phyloP scores from a whole-genome alignment of 257 asterid genomes.

The Ilex asprella region DNA sequence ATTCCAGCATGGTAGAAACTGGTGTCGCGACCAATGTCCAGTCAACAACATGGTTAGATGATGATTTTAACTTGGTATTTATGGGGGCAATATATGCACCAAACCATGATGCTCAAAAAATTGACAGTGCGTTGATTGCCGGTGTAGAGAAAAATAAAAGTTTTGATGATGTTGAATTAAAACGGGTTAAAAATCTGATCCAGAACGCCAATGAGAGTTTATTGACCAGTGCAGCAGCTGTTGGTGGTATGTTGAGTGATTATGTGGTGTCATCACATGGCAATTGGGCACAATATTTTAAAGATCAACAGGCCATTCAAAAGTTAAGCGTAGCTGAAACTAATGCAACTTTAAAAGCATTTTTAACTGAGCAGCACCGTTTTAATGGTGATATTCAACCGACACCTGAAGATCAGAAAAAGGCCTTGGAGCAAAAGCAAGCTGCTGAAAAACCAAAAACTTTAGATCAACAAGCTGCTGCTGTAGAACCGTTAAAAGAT shows the following conservation, averaged over 20 bases:
- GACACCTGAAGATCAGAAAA: neutral
- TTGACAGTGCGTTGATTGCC: neutral
- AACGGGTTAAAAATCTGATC: neutral
- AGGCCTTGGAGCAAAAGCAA: neutral
- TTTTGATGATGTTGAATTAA: neutral
- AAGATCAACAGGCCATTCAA: neutral
- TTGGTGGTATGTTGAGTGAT: neutral
- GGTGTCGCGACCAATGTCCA: neutral
- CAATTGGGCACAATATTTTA: neutral
- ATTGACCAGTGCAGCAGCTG: neutral
- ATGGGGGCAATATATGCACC: neutral
- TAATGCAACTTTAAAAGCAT: neutral
- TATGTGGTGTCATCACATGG: neutral
- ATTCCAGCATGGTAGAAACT: neutral
- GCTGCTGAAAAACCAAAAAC: neutral
- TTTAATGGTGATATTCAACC: neutral
- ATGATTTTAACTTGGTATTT: neutral
- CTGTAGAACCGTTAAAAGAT: neutral
- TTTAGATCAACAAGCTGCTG: neutral
- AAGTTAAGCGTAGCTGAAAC: neutral
- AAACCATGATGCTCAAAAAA: neutral
- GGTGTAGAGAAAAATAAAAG: neutral
- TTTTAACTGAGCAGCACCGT: neutral
- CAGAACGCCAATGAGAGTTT: neutral
- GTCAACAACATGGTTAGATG: neutral